Evolutionary conservation across 108 stramenopile genomes (phyloP).

Genomic region (Cyclotella sp.): DNA sequence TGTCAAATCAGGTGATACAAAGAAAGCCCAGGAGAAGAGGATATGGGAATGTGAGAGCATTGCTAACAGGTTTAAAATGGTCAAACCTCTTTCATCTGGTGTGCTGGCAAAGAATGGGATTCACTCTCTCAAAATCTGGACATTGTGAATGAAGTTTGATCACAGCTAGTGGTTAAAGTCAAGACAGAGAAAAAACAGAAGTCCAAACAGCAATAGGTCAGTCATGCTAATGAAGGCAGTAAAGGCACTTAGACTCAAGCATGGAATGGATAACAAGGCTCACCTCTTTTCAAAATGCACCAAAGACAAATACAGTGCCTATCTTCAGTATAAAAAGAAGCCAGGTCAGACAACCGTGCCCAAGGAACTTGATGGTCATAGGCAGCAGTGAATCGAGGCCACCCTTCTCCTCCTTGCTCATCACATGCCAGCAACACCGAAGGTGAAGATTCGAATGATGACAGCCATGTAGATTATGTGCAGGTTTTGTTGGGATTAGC

Average conservation of each 20-base stretch:
- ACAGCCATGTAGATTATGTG: no score
- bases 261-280: not conserved
- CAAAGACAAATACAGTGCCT: not conserved
- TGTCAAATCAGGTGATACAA: not conserved
- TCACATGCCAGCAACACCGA: not conserved
- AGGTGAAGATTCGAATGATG: not conserved
- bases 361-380: not conserved
- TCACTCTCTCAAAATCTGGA: constrained; percentile 3
- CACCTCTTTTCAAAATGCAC: constrained; percentile 1
- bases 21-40: constrained; percentile 20
- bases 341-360: not conserved
- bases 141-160: not conserved
- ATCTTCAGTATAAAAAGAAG: constrained; percentile 9
- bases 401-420: not conserved
- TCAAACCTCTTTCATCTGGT: constrained; percentile 13
- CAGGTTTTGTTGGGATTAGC: no score
- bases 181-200: not conserved
- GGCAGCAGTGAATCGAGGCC: not conserved
- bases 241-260: not conserved
- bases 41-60: not conserved
- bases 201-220: not conserved
- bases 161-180: not conserved
- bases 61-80: not conserved
- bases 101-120: constrained; percentile 15
- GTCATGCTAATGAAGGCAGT: not conserved